Evolutionary conservation across 140 eudicot genomes (phyloP).

Genomic region (Anethum foeniculum): DNA sequence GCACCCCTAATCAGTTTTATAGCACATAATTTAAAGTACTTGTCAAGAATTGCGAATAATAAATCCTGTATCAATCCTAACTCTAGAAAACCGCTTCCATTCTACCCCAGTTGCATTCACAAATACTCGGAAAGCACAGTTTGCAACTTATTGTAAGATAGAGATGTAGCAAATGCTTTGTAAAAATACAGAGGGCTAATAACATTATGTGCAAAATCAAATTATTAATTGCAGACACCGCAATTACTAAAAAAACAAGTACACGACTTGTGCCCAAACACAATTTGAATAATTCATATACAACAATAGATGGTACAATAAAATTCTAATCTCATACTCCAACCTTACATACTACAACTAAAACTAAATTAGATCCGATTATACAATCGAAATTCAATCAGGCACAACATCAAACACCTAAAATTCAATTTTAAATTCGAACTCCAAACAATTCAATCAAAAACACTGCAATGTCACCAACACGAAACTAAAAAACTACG

Average conservation of each 20-base stretch:
- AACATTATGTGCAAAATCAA: background rate
- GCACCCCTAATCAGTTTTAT: background rate
- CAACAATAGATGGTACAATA: background rate
- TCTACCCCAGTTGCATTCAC: background rate
- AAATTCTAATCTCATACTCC: background rate
- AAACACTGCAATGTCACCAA: background rate
- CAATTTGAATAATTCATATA: background rate
- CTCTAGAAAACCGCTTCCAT: background rate
- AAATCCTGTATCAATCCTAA: background rate
- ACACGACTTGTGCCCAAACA: background rate
- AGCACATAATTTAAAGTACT: background rate
- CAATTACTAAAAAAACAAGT: no score
- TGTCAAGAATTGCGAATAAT: background rate
- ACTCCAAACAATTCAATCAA: background rate
- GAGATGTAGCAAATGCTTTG: background rate
- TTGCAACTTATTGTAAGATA: background rate
- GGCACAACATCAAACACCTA: slow-evolving; percentile 1
- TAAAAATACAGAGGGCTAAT: background rate
- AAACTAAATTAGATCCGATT: slow-evolving; percentile 1
- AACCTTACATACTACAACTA: background rate
- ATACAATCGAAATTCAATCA: background rate
- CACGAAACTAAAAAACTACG: background rate
- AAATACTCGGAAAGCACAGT: background rate
- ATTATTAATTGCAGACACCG: background rate
- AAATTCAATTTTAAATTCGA: slow-evolving; percentile 19